These are phyloP conservation scores for Clathrospora elynae DNA, from an alignment of 2,329 filamentous ascomycete genomes.

Conservation along the genomic window DNA sequence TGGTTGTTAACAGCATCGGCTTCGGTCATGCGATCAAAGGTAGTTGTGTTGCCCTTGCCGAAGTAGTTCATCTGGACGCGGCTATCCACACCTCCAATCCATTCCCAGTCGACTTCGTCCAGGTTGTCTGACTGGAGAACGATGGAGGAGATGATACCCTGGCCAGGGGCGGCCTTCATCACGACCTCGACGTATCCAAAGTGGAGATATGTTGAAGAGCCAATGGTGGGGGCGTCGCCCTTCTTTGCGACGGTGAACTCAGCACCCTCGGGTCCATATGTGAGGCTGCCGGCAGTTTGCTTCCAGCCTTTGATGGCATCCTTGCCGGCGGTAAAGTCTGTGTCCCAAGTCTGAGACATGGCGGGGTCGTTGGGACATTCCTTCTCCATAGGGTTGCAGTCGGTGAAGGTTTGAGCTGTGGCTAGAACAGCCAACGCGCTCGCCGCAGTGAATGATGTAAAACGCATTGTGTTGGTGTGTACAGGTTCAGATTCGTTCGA, in stretches of 20 bases:
- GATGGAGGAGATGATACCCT: constrained; percentile 78
- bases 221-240: constrained; percentile 66
- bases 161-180: constrained; percentile 75
- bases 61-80: constrained; percentile 76
- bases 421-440: constrained; percentile 43
- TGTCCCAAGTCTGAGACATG: constrained; percentile 47
- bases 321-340: constrained; percentile 53
- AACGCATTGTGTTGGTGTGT: constrained; percentile 36
- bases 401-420: constrained; percentile 53
- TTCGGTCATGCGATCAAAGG: constrained; percentile 71
- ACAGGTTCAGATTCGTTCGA: constrained; percentile 1
- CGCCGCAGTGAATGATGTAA: constrained; percentile 31
- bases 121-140: constrained; percentile 83
- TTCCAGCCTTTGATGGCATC: constrained; percentile 47
- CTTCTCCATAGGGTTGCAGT: constrained; percentile 53
- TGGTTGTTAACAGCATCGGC: constrained; percentile 62
- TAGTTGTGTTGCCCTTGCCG: constrained; percentile 72
- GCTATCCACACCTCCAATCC: constrained; percentile 69
- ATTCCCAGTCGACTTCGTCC: constrained; percentile 88
- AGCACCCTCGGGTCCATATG: constrained; percentile 52
- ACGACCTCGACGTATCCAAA: constrained; percentile 78
- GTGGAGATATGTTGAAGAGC: constrained; percentile 83
- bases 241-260: constrained; percentile 57
- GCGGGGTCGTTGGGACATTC: constrained; percentile 53
- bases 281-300: constrained; percentile 51